Conservation (phyloP, 306 rosid genomes). For the Sphenostylis stenocarpa region DNA sequence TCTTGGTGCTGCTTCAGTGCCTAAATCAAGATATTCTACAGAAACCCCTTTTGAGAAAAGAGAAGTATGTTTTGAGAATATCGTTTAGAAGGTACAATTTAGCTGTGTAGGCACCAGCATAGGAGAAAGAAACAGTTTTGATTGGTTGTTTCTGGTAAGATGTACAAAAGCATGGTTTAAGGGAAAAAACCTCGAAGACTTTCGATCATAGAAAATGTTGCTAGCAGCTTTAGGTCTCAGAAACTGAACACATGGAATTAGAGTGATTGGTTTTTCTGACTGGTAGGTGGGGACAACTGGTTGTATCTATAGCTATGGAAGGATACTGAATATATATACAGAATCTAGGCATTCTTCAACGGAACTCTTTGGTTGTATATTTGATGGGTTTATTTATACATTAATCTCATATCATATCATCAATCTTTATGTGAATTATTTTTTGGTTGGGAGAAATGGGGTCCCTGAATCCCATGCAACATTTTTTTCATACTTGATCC, state of each 20-base stretch:
- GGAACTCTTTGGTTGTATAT: constrained; percentile 15
- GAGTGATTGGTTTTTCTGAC: constrained; percentile 19
- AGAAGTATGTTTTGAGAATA: constrained; percentile 39
- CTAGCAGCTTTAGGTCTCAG: constrained; percentile 19
- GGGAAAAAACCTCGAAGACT: not conserved
- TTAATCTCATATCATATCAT: not conserved
- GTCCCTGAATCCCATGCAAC: not conserved
- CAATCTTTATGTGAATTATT: not conserved
- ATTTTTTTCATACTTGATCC: no score
- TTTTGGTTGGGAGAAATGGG: not conserved
- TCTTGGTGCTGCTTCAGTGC: constrained; percentile 51
- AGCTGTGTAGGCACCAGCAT: constrained; percentile 5
- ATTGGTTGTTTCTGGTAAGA: constrained; percentile 9
- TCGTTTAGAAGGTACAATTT: constrained; percentile 33
- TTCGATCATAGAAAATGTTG: constrained; percentile 11
- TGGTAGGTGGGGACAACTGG: constrained; percentile 2
- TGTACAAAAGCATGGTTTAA: constrained; percentile 4
- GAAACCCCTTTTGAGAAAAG: constrained; percentile 27
- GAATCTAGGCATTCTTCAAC: constrained; percentile 28
- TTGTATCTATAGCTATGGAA: constrained; percentile 1
- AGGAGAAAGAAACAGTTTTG: constrained; percentile 20
- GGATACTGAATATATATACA: constrained; percentile 18
- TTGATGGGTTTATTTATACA: not conserved
- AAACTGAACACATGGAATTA: constrained; percentile 12
- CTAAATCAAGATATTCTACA: constrained; percentile 27